A percentile compares a stretch with the other conserved stretches of the same genome.
phyloP scores from a whole-genome alignment of 2,329 filamentous ascomycete species.

The Colletotrichum scovillei region DNA sequence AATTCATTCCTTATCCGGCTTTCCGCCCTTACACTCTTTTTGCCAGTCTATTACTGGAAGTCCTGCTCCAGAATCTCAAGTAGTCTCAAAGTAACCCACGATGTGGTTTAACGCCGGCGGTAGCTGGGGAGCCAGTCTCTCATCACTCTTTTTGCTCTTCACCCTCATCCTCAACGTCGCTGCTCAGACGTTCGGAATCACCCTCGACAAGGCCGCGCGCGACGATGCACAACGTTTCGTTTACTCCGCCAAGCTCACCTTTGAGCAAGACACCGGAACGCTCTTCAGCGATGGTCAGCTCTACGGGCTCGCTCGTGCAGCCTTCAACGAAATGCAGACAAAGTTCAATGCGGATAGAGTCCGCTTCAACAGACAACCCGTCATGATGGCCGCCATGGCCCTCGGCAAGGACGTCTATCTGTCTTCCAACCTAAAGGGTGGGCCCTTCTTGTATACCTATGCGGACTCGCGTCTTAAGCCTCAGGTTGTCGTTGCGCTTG shows the following conservation, averaged over 20 bases:
- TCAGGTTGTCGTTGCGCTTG: neutral
- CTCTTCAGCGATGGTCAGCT: neutral
- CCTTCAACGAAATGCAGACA: neutral
- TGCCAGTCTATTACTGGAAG: neutral
- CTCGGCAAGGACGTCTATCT: neutral
- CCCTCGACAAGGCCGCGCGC: neutral
- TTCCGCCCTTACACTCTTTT: neutral
- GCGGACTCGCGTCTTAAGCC: neutral
- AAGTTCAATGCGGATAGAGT: neutral
- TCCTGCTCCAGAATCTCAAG: neutral
- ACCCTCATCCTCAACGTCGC: neutral
- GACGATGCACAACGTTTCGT: neutral
- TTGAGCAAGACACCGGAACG: neutral
- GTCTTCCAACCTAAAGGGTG: neutral
- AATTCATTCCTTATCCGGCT: neutral
- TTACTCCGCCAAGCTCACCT: neutral
- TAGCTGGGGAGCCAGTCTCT: neutral
- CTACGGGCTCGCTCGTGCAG: neutral
- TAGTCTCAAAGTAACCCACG: neutral
- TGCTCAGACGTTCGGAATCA: neutral
- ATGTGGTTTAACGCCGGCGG: neutral
- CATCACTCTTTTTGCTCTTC: neutral
- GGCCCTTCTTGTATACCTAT: neutral
- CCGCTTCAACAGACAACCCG: neutral
- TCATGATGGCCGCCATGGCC: slow-evolving; percentile 1